phyloP scores from a whole-genome alignment of 768 basidiomycete genomes.

The Podaxis sp. region DNA sequence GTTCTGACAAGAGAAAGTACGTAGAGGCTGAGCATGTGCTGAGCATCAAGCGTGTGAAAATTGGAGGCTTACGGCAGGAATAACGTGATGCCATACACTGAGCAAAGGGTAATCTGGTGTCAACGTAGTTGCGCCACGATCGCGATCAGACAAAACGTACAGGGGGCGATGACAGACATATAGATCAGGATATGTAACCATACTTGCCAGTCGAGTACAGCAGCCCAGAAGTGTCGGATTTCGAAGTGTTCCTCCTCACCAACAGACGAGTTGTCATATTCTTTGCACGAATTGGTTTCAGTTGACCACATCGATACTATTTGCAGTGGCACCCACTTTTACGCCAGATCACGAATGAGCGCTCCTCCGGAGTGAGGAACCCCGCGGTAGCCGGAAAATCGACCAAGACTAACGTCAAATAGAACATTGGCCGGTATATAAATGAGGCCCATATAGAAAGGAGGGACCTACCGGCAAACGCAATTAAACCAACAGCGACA shows the following conservation, averaged over 20 bases:
- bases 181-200: slow-evolving; percentile 53
- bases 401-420: slow-evolving; percentile 44
- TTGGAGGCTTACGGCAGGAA: slow-evolving; percentile 60
- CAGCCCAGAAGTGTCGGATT: slow-evolving; percentile 50
- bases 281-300: slow-evolving; percentile 26
- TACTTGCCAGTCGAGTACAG: slow-evolving; percentile 66
- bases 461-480: slow-evolving; percentile 43
- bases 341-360: slow-evolving; percentile 50
- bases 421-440: background rate
- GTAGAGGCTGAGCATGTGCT: background rate
- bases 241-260: slow-evolving; percentile 64
- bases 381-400: slow-evolving; percentile 60
- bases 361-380: slow-evolving; percentile 63
- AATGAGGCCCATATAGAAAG: background rate
- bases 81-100: slow-evolving; percentile 69
- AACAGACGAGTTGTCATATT: slow-evolving; percentile 55
- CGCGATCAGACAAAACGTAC: slow-evolving; percentile 38
- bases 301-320: background rate
- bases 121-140: background rate
- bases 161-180: slow-evolving; percentile 56
- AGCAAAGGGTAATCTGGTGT: background rate
- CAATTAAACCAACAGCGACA: slow-evolving; percentile 51
- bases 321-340: slow-evolving; percentile 45
- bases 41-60: background rate
- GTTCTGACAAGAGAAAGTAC: slow-evolving; percentile 36